Evolutionary conservation across 495 filamentous ascomycete genomes (phyloP), one percentile per base, ranked within the genome.

Genomic region (Penicillium manginii): DNA sequence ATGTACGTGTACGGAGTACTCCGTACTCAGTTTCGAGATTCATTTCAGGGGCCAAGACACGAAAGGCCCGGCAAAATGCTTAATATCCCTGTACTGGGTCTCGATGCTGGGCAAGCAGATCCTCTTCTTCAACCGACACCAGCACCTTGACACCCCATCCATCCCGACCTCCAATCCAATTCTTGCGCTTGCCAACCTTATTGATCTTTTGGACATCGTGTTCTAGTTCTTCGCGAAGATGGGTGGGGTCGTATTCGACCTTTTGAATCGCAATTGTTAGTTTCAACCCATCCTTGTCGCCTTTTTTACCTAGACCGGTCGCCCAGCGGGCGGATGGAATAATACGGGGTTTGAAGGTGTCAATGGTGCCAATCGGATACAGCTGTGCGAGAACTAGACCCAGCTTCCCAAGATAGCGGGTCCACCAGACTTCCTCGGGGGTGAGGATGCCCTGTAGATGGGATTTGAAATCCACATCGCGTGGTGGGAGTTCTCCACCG

Each of bases 401-500:
- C 17, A 70, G 32, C 22, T 72, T 72, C 7, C 86, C 86, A 3
- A 87, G 54, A 68, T 86, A 88, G n/a, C 78, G 77, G 11, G 80
- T 78, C 86, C 87, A 89, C 81, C 84, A 89, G 15, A 75, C 73
- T 51, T 76, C 73, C 52, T 79, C 75, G 0, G 72, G 63, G 0
- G 75, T 75, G 0, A 83, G 65, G 6, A 86, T 67, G 35, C 73
- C 70, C 15, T 77, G 74, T 1, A 88, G 64, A 12, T 81, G 73
- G 2, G 65, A 53, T 23, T 79, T 76, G 10, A 86, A 72, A 2
- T 67, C 65, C 21, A 73, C 61, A 61, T 88, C 86, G 4, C 71
- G 72, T 1, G 81, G 79, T 10, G 80, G 78, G 2, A 96, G 73
- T 55, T 83, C 79, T 7, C 83, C 86, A 14, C 87, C 89, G 83